phyloP scores from a whole-genome alignment of 2,329 filamentous ascomycete genomes.

The Furcasterigmium furcatum region DNA sequence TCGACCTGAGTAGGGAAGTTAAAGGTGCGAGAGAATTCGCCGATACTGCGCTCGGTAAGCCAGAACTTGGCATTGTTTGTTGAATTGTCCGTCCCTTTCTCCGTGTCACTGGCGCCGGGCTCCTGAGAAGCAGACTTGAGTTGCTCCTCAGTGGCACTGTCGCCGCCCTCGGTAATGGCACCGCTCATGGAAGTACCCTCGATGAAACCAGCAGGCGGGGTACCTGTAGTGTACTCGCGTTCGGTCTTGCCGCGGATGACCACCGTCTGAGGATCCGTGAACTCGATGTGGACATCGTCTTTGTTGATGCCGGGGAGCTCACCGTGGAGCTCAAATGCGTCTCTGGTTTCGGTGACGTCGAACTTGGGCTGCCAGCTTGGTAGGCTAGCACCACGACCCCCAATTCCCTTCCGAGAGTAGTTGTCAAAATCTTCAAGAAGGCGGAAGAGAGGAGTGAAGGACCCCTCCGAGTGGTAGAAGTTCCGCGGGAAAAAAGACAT shows the following conservation, averaged over 20 bases:
- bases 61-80: slow-evolving; percentile 59
- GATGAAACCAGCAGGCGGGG: slow-evolving; percentile 44
- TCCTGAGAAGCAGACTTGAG: neutral
- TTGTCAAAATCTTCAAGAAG: slow-evolving; percentile 62
- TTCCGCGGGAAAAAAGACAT: slow-evolving; percentile 60
- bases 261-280: slow-evolving; percentile 72
- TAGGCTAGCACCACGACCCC: slow-evolving; percentile 15
- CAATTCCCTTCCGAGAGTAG: slow-evolving; percentile 37
- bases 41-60: slow-evolving; percentile 62
- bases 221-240: slow-evolving; percentile 56
- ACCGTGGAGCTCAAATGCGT: slow-evolving; percentile 73
- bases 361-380: slow-evolving; percentile 72
- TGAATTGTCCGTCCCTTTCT: slow-evolving; percentile 15
- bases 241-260: slow-evolving; percentile 68
- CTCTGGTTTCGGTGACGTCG: slow-evolving; percentile 68
- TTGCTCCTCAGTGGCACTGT: slow-evolving; percentile 8
- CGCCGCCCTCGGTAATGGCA: slow-evolving; percentile 33
- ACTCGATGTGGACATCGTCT: slow-evolving; percentile 73
- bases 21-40: slow-evolving; percentile 66
- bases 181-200: slow-evolving; percentile 34
- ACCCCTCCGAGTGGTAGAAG: slow-evolving; percentile 46
- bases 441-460: slow-evolving; percentile 60
- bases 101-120: neutral
- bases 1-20: slow-evolving; percentile 63
- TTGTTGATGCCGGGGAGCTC: slow-evolving; percentile 75